These are phyloP conservation scores for Diaporthe sp. DNA, from an alignment of 2,329 filamentous ascomycete genomes.

Conservation along the genomic window DNA sequence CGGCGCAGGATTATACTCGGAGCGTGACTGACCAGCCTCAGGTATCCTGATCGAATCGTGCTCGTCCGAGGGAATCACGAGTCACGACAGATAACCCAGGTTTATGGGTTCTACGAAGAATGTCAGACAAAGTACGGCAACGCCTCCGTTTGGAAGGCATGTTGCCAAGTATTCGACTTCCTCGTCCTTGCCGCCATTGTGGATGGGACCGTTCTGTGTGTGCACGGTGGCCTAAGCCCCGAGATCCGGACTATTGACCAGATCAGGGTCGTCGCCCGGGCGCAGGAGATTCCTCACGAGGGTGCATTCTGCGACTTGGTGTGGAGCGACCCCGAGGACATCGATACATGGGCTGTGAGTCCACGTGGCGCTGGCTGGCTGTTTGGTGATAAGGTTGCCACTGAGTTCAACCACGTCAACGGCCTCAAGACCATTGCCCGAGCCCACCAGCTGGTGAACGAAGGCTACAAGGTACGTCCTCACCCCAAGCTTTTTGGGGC, in stretches of 20 bases:
- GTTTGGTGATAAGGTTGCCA: conserved; percentile 96
- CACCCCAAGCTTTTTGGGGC: background rate
- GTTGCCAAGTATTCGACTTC: conserved; percentile 99
- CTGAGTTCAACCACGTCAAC: conserved; percentile 97
- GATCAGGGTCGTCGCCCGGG: conserved; percentile 97
- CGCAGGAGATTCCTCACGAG: conserved; percentile 97
- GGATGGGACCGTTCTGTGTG: conserved; percentile 97
- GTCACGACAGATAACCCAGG: conserved; percentile 96
- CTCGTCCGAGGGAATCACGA: conserved; percentile 98
- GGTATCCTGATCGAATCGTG: conserved; percentile 95
- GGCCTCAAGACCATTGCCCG: conserved; percentile 94
- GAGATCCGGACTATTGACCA: conserved; percentile 98
- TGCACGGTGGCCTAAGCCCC: conserved; percentile 90
- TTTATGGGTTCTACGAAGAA: conserved; percentile 99
- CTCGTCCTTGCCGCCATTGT: conserved; percentile 96
- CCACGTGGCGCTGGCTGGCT: conserved; percentile 97
- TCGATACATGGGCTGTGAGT: conserved; percentile 95
- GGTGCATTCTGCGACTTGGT: conserved; percentile 98
- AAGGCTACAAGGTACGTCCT: conserved; percentile 88
- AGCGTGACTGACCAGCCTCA: conserved; percentile 48
- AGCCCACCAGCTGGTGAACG: conserved; percentile 98
- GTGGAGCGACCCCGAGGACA: conserved; percentile 97
- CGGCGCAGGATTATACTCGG: conserved; percentile 20
- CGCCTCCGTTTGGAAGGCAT: conserved; percentile 99
- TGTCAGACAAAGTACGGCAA: conserved; percentile 99